Base-by-base conservation (phyloP, 139 green algal species). In the Penium margaritaceum region DNA sequence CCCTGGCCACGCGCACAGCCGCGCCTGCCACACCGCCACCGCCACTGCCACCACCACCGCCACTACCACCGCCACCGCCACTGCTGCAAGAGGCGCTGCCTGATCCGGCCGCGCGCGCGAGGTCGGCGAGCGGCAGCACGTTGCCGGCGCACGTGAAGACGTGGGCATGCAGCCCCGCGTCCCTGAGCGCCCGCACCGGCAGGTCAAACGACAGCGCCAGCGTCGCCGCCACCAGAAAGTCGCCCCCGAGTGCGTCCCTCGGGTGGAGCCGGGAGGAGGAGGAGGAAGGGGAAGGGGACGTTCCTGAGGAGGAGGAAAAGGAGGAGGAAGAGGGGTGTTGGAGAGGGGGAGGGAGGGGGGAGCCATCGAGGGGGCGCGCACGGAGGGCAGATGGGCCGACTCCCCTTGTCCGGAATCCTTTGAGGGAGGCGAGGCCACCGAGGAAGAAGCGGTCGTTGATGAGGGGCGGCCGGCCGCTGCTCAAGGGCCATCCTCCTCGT, bases 401-500 rank as follows among this genome's bases (percentile, higher is more conserved):
- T 17, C 73, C 76, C 2, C 55, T 37, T 21, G 15, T 70, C 33
- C 61, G 51, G 35, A 83, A 83, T 4, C 72, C 76, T 0, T 73
- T 37, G 27, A 83, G 51, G 7, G 29, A 55, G 41, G 15, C 19
- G 5, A 73, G 63, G 35, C 76, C 76, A 3, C 70, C 76, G 15
- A 83, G 61, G 44, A 83, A 83, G 62, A 83, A 83, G 0, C 76
- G 63, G 72, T 81, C 72, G 24, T 39, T 57, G 36, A 83, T 81
- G 43, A 46, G 60, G 3, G 73, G 35, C 44, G 75, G 44, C 2
- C 30, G 35, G 12, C 77, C 39, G 2, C 9, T 3, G 12, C n/a
- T n/a, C n/a, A n/a, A n/a, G n/a, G n/a, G n/a, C n/a, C n/a, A n/a
- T n/a, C n/a, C n/a, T n/a, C n/a, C n/a, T n/a, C n/a, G n/a, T n/a